Evolutionary conservation across 352 stramenopile species (phyloP).

Genomic region (Pythium folliculosum): DNA sequence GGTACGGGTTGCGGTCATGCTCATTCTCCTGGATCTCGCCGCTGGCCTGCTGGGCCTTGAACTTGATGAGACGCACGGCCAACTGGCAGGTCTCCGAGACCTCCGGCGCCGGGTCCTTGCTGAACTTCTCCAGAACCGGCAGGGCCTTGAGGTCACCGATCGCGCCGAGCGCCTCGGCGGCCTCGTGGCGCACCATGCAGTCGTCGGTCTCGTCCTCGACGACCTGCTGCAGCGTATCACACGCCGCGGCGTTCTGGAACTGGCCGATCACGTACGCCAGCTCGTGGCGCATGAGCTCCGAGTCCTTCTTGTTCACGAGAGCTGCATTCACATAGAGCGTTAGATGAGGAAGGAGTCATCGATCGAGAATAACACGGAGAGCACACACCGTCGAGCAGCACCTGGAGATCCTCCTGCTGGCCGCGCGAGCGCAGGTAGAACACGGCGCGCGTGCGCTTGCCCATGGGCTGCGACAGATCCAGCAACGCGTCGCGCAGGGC

Average conservation of each 20-base stretch:
- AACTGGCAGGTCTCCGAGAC: conserved; percentile 96
- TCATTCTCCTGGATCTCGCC: conserved; percentile 54
- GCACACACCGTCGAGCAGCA: conserved; percentile 58
- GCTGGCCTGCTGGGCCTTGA: conserved; percentile 73
- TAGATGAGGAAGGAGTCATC: background rate
- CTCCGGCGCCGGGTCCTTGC: conserved; percentile 79
- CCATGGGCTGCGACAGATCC: conserved; percentile 80
- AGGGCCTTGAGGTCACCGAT: conserved; percentile 90
- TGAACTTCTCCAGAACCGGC: conserved; percentile 85
- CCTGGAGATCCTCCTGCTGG: conserved; percentile 69
- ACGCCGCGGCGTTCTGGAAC: conserved; percentile 91
- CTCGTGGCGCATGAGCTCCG: conserved; percentile 97
- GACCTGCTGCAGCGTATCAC: conserved; percentile 72
- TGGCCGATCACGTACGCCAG: conserved; percentile 98
- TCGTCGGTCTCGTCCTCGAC: conserved; percentile 89
- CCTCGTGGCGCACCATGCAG: conserved; percentile 92
- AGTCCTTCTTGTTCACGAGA: conserved; percentile 86
- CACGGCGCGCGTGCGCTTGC: conserved; percentile 91
- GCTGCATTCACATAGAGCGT: conserved; percentile 35
- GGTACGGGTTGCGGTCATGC: conserved; percentile 90
- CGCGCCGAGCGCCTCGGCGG: conserved; percentile 95
- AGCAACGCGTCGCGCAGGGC: conserved; percentile 62
- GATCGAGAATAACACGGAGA: background rate
- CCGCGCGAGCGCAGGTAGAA: conserved; percentile 91
- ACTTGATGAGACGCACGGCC: conserved; percentile 91